Evolutionary conservation across 306 rosid genomes (phyloP), one percentile per base, ranked within the genome.

Genomic region (Casuarina equisetifolia): DNA sequence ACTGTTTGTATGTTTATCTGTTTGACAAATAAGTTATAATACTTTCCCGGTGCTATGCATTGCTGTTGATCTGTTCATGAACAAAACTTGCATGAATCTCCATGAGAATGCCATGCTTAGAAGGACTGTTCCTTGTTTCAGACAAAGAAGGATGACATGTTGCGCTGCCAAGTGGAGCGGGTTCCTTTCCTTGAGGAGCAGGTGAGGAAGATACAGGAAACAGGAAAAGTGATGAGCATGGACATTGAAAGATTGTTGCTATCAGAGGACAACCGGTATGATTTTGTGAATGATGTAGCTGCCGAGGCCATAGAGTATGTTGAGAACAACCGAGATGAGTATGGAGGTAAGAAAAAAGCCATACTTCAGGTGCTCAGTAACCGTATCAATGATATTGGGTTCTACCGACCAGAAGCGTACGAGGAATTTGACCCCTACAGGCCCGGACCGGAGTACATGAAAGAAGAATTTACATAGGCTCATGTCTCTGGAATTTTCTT

Each of bases 131-230:
- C 46, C 73, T 59, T 79, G 75, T 25, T 80, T 78, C 81, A 95
- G 98, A 82, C 76, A 4, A 90, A 89, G 84, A 87, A 87, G 80
- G 98, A 95, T 61, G 88, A 76, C 42, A 78, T 82, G 86, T 75
- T 90, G 83, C 73, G 67, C 2, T 79, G 71, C 82, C 83, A 69
- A 35, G 75, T 88, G 93, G 90, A 92, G 82, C 89, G 98, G 19
- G 20, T 87, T 50, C 98, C 98, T 25, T 95, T 95, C 75, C 87
- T 95, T 1, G 98, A 95, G 87, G 98, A 95, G 87, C 97, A 95
- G 66, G 86, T 89, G 82, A 88, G 97, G 86, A 89, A 70, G 80
- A 70, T 94, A 59, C 90, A 79, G 79, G 97, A 89, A 12, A 86
- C 84, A n/a, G 98, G 97, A 66, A 86, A 86, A 86, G 87, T 90